A percentile compares a stretch with the other conserved stretches of the same genome.
Conservation (phyloP, 2,329 filamentous ascomycete species). For the Monosporascus sp. region DNA sequence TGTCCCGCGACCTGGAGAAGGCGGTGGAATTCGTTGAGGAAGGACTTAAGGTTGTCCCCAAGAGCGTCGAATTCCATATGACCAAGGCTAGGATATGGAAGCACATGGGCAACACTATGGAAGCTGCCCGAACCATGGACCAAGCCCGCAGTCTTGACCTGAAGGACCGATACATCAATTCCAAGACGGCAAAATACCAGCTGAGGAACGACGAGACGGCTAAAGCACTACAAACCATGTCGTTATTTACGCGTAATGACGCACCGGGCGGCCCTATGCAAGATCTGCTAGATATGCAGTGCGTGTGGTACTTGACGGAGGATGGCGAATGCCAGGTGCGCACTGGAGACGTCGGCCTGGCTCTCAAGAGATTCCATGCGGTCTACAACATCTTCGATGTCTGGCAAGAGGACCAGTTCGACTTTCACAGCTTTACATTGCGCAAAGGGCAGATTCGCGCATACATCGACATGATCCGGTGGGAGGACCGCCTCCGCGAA, state of each 20-base stretch:
- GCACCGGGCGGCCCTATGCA: slow-evolving; percentile 80
- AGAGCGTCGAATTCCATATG: slow-evolving; percentile 88
- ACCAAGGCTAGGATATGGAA: slow-evolving; percentile 94
- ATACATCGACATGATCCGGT: slow-evolving; percentile 93
- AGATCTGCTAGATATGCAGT: slow-evolving; percentile 97
- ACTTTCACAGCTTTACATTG: slow-evolving; percentile 97
- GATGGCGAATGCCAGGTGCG: slow-evolving; percentile 87
- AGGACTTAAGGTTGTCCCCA: slow-evolving; percentile 72
- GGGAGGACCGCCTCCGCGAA: slow-evolving; percentile 87
- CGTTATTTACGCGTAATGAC: slow-evolving; percentile 90
- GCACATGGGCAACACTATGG: slow-evolving; percentile 72
- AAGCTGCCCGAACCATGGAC: slow-evolving; percentile 85
- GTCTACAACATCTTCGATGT: slow-evolving; percentile 91
- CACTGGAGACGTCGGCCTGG: slow-evolving; percentile 75
- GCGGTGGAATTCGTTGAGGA: slow-evolving; percentile 79
- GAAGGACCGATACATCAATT: slow-evolving; percentile 96
- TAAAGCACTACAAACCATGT: slow-evolving; percentile 79
- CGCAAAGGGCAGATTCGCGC: slow-evolving; percentile 92
- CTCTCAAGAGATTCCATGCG: slow-evolving; percentile 85
- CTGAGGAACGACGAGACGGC: slow-evolving; percentile 89
- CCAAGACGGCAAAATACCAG: slow-evolving; percentile 95
- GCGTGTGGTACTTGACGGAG: slow-evolving; percentile 93
- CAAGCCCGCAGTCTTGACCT: slow-evolving; percentile 78
- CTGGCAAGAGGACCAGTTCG: slow-evolving; percentile 98
- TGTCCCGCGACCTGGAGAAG: slow-evolving; percentile 77